Evolutionary conservation across 345 rosid species (phyloP), one percentile per base, ranked within the genome.

Genomic region (Carallia brachiata): DNA sequence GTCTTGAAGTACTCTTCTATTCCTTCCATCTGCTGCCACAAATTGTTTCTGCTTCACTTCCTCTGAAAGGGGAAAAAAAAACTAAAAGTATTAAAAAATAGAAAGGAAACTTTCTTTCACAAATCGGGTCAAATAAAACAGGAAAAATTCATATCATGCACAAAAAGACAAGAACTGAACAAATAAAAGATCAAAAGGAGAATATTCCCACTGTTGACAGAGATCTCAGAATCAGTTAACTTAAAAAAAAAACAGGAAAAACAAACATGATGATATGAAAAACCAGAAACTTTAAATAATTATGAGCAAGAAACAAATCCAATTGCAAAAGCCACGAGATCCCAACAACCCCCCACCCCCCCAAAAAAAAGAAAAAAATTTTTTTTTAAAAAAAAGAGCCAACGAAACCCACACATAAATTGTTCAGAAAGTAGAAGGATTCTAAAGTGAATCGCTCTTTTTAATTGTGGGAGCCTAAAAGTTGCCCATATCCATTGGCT

Each of bases 1-100:
- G 58, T 89, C 93, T 82, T 86, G 78, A 73, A 92, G 96, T 72
- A 75, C 95, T 63, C 86, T 81, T 34, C 90, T 79, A 60, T 80
- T 84, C 69, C 83, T 83, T 70, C 81, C 89, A 30, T 86, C 83
- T 68, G 70, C 87, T 13, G 62, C 34, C 9, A 67, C 80, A 1
- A 75, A 2, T 66, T 80, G 82, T 75, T 83, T 92, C 76, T 74
- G 83, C 70, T 82, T 87, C 37, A 73, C 68, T 66, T 80, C 94
- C 3, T 74, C 90, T 87, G 56, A 30, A 39, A 32, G 47, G 36
- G 5, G 4, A 40, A 58, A 6, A 48, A n/a, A 44, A 70, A 55
- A 9, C 32, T 48, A 53, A 40, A 12, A 56, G 47, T 4, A 12
- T 23, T 57, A 36, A 12, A 44, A 70, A 31, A 10, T 7, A 47